Evolutionary conservation across 148 eudicot genomes (phyloP).

Genomic region (Vaccinium macrocarpon): DNA sequence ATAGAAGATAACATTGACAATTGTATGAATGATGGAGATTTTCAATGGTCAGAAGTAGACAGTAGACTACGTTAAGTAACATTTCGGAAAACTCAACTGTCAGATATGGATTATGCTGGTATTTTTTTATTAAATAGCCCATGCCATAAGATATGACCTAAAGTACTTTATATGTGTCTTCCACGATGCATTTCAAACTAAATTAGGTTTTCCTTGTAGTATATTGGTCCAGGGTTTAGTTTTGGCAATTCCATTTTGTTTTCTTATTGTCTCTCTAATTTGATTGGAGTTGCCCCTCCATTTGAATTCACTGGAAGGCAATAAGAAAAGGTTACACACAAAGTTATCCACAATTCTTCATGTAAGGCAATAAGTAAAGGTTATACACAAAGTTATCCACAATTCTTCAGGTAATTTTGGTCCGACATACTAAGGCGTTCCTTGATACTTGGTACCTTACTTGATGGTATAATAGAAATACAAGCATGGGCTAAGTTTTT

Average conservation of each 20-base stretch:
- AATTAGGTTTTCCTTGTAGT: background rate
- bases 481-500: background rate
- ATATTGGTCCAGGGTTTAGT: background rate
- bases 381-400: background rate
- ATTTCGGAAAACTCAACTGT: background rate
- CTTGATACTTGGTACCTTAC: background rate
- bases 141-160: background rate
- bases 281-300: background rate
- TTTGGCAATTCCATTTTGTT: background rate
- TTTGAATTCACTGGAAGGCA: background rate
- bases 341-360: background rate
- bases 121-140: background rate
- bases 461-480: background rate
- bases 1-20: background rate
- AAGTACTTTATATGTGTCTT: conserved; percentile 1
- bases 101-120: background rate
- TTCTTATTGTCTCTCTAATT: background rate
- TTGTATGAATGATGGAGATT: background rate
- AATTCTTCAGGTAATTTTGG: background rate
- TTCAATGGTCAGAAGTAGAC: background rate
- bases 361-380: background rate
- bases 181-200: background rate
- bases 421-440: conserved; percentile 2
- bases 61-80: background rate
- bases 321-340: background rate